Evolutionary conservation across 768 basidiomycete species (phyloP), one percentile per base, ranked within the genome.

Genomic region (Lentinula edodes): DNA sequence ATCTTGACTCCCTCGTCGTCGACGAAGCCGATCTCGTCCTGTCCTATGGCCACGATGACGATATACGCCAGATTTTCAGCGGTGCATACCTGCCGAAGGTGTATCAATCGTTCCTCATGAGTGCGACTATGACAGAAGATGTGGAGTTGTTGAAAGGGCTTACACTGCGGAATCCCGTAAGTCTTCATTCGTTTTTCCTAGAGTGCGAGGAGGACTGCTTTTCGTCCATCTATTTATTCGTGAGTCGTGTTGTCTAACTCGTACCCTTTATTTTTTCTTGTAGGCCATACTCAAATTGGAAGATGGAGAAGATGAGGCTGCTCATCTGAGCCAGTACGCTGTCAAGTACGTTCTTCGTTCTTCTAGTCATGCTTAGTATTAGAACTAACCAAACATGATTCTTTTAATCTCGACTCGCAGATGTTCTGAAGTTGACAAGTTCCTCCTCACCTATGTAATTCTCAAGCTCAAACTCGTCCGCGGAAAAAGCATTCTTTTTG

Each of bases 91-190:
- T 90, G 34, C 93, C 89, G 58, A 89, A 86, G 71, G 85, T 90
- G 63, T 93, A 85, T 72, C 96, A 94, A 72, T 91, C 92, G 9
- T 95, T 96, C 75, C 76, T 99, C 38, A 97, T 98, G 93, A 94
- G 91, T 70, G 97, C 97, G 4, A 99, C 97, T 0, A 89, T 99
- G 88, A 95, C 95, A 12, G 91, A 95, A 67, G 97, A 98, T 66
- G 93, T 99, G 4, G 92, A 95, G 69, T 80, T 85, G 63, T 78
- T 99, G 59, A 97, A 97, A 72, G 93, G 94, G 5, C 80, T 98
- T 42, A 82, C 90, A 6, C 76, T 99, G 16, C 82, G 94, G 28
- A 92, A 87, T 73, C 95, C 96, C 6, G 95, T 52, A 38, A 32
- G 36, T 57, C 9, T 23, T 34, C 18, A 10, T 20, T 43, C 20